Evolutionary conservation across 441 rosid genomes (phyloP).

Genomic region (Flueggea neowawraea): DNA sequence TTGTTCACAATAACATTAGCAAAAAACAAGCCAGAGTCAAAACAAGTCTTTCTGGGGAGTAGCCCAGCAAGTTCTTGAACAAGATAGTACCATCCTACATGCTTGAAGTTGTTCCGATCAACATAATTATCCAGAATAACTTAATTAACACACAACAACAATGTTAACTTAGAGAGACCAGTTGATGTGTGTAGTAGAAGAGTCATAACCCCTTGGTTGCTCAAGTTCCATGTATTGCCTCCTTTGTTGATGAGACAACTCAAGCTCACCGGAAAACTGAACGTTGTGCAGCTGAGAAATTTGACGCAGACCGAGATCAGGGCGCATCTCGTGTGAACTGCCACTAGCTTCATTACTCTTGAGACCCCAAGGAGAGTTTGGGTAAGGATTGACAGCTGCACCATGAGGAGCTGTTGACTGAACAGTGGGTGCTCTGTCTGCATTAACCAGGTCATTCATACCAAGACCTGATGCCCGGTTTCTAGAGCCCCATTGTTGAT

Average conservation of each 20-base stretch:
- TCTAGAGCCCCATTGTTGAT: slow-evolving; percentile 58
- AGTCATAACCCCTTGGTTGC: slow-evolving; percentile 49
- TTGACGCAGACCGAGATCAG: slow-evolving; percentile 52
- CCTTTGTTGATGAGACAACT: slow-evolving; percentile 47
- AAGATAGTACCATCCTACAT: no score
- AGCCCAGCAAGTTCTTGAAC: no score
- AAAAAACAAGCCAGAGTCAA: no score
- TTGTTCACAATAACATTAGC: no score
- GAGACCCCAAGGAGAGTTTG: slow-evolving; percentile 52
- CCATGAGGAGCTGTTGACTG: slow-evolving; percentile 39
- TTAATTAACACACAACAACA: not conserved
- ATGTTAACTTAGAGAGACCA: slow-evolving; percentile 54
- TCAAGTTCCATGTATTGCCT: slow-evolving; percentile 60
- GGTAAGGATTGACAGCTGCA: slow-evolving; percentile 28
- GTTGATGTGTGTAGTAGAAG: slow-evolving; percentile 50
- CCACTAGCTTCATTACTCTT: slow-evolving; percentile 34
- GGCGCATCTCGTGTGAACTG: slow-evolving; percentile 31
- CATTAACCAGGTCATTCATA: slow-evolving; percentile 31
- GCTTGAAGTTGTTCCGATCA: no score
- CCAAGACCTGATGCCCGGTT: slow-evolving; percentile 35
- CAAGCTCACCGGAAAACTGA: slow-evolving; percentile 45
- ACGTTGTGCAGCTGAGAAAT: slow-evolving; percentile 40
- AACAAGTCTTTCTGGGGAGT: no score
- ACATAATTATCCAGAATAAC: not conserved
- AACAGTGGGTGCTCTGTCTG: slow-evolving; percentile 38